Conservation (phyloP, 345 rosid species). For the Salix caprea region DNA sequence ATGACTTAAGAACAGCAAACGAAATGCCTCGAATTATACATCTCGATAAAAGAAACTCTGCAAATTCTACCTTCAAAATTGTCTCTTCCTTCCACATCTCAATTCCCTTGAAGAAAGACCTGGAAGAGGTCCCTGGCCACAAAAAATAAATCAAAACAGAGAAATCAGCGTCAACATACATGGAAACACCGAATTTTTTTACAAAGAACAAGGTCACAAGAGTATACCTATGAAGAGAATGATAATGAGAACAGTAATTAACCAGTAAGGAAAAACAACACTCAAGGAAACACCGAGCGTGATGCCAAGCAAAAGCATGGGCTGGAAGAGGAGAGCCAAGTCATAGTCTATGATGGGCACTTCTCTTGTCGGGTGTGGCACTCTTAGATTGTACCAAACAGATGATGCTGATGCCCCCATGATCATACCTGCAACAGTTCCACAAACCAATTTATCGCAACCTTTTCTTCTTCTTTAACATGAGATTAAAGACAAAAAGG, state of each 20-base stretch:
- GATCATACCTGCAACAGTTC: slow-evolving; percentile 70
- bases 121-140: slow-evolving; percentile 64
- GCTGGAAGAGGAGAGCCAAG: slow-evolving; percentile 87
- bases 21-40: not conserved
- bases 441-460: not conserved
- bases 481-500: not conserved
- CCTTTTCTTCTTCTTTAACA: not conserved
- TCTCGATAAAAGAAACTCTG: not conserved
- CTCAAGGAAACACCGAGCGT: slow-evolving; percentile 84
- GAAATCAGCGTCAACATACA: not conserved
- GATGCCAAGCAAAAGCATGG: slow-evolving; percentile 90
- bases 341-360: slow-evolving; percentile 89
- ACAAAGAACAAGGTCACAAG: not conserved
- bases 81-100: slow-evolving; percentile 96
- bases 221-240: slow-evolving; percentile 64
- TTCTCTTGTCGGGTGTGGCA: slow-evolving; percentile 77
- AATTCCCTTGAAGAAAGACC: slow-evolving; percentile 69
- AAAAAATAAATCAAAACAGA: not conserved
- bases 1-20: not conserved
- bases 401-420: slow-evolving; percentile 96
- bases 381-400: slow-evolving; percentile 87
- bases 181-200: not conserved
- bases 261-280: slow-evolving; percentile 95
- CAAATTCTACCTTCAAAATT: slow-evolving; percentile 46
- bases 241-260: slow-evolving; percentile 85